Evolutionary conservation across 768 basidiomycete species (phyloP).

Genomic region (Porphyrellus cyaneotinctus): DNA sequence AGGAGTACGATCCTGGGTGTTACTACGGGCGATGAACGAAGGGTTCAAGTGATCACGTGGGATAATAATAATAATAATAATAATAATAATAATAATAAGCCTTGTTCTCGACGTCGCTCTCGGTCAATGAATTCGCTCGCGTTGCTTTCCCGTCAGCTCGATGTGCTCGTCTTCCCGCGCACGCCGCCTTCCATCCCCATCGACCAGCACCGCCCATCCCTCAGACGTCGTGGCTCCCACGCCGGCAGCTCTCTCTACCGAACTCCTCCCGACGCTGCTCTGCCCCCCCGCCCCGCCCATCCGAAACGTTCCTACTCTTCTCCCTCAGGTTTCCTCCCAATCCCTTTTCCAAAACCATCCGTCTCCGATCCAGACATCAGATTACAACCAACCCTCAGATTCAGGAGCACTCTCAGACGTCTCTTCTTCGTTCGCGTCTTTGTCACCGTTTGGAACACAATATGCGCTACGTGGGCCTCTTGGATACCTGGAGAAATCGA

Average conservation of each 20-base stretch:
- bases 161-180: conserved; percentile 61
- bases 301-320: conserved; percentile 64
- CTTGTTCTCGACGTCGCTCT: neutral
- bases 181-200: conserved; percentile 57
- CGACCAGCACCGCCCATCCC: conserved; percentile 24
- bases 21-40: conserved; percentile 41
- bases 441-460: conserved; percentile 62
- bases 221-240: conserved; percentile 27
- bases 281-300: conserved; percentile 23
- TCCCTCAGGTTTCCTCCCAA: conserved; percentile 45
- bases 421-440: conserved; percentile 71
- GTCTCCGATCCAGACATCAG: conserved; percentile 32
- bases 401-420: conserved; percentile 44
- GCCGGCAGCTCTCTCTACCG: conserved; percentile 38
- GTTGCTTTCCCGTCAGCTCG: conserved; percentile 79
- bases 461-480: conserved; percentile 61
- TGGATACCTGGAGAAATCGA: conserved; percentile 27
- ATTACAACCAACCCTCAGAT: conserved; percentile 38
- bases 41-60: conserved; percentile 31
- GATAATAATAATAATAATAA: neutral
- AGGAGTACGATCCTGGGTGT: conserved; percentile 56
- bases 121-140: conserved; percentile 74
- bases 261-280: conserved; percentile 38
- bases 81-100: too few species aligned
- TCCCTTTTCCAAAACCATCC: conserved; percentile 33